Evolutionary conservation across 2,329 filamentous ascomycete species (phyloP).

Genomic region (Drechslerella dactyloides): DNA sequence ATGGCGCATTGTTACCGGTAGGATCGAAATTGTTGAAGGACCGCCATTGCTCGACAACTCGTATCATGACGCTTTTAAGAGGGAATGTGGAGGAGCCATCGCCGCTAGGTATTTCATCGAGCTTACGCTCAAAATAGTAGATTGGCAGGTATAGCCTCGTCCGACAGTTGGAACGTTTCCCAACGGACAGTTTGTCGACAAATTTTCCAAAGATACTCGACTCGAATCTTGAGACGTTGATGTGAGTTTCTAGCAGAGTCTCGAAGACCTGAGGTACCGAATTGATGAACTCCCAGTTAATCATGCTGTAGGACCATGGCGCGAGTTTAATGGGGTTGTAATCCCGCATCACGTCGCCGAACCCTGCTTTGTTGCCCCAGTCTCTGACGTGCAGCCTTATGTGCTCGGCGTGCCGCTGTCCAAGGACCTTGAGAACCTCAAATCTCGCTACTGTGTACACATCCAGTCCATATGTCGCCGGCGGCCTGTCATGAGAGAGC

Average conservation of each 20-base stretch:
- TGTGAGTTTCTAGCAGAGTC: constrained; percentile 13
- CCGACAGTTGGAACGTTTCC: background rate
- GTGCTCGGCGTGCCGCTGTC: background rate
- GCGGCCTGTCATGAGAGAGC: background rate
- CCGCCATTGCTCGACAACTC: constrained; percentile 23
- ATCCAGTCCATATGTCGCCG: constrained; percentile 3
- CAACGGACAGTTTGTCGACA: background rate
- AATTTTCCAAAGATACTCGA: background rate
- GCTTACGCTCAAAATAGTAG: constrained; percentile 25
- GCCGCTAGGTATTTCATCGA: constrained; percentile 6
- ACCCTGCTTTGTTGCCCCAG: background rate
- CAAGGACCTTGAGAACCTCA: constrained; percentile 20
- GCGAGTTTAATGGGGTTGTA: constrained; percentile 16
- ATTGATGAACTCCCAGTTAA: constrained; percentile 21
- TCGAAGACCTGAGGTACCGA: background rate
- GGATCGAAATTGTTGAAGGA: background rate
- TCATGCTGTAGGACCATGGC: constrained; percentile 26
- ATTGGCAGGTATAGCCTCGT: constrained; percentile 16
- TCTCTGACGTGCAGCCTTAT: constrained; percentile 19
- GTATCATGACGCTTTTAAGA: constrained; percentile 32
- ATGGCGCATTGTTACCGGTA: constrained; percentile 16
- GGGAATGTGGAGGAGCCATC: constrained; percentile 14
- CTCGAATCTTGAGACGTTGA: background rate
- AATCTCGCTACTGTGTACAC: constrained; percentile 20
- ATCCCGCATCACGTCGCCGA: constrained; percentile 4